Evolutionary conservation across 2,329 filamentous ascomycete genomes (phyloP).

Genomic region (Byssothecium circinans): DNA sequence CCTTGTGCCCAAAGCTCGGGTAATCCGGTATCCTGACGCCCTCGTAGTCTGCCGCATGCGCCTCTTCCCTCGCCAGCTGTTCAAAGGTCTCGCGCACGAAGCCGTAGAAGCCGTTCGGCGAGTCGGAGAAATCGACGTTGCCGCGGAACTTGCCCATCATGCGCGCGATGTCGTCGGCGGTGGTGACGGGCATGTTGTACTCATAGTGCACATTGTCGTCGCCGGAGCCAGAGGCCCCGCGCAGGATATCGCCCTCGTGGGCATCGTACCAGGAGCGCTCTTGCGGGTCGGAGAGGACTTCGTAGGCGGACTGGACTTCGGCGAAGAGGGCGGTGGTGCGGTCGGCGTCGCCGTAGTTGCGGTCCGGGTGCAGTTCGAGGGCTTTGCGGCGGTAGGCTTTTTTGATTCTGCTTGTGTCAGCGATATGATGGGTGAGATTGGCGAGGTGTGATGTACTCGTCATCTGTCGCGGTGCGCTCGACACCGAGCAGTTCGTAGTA

Average conservation of each 20-base stretch:
- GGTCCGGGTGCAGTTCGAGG: conserved; percentile 90
- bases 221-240: conserved; percentile 59
- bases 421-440: not conserved
- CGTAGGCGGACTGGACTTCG: conserved; percentile 89
- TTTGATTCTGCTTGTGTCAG: conserved; percentile 68
- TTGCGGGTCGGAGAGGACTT: conserved; percentile 93
- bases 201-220: conserved; percentile 59
- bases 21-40: conserved; percentile 65
- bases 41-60: conserved; percentile 71
- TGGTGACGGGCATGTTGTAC: conserved; percentile 73
- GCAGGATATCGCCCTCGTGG: conserved; percentile 82
- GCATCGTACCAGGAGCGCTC: conserved; percentile 98
- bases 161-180: conserved; percentile 74
- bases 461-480: conserved; percentile 71
- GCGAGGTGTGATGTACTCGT: conserved; percentile 63
- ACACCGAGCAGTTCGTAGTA: conserved; percentile 85
- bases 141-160: conserved; percentile 81
- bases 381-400: conserved; percentile 90
- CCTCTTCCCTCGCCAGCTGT: conserved; percentile 78
- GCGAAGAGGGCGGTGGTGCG: conserved; percentile 83
- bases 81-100: conserved; percentile 76
- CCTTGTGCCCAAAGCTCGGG: conserved; percentile 78
- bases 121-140: conserved; percentile 77
- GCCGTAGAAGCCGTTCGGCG: conserved; percentile 81
- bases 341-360: conserved; percentile 85